Conservation (phyloP, 2,329 filamentous ascomycete genomes). For the Sodiomyces alkalinus region DNA sequence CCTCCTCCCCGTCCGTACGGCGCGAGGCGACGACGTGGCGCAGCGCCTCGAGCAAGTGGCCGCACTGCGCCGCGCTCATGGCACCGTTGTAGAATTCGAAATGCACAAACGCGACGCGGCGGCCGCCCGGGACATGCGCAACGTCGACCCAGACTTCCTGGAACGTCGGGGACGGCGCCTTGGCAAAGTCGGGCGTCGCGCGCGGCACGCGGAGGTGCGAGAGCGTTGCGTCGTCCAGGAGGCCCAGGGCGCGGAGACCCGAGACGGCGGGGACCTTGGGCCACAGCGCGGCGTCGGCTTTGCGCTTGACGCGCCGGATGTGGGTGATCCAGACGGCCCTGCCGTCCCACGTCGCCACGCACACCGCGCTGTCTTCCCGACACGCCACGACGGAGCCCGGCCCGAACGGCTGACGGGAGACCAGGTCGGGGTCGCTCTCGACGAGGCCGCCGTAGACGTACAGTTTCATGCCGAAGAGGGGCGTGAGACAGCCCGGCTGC, state of each 20-base stretch:
- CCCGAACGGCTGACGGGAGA: constrained; percentile 4
- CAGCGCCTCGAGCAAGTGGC: constrained; percentile 18
- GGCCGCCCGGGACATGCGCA: constrained; percentile 10
- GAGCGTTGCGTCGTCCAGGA: constrained; percentile 11
- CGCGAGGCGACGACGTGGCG: constrained; percentile 12
- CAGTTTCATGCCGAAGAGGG: constrained; percentile 18
- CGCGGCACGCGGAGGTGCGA: constrained; percentile 4
- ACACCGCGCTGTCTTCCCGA: constrained; percentile 19
- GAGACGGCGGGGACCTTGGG: constrained; percentile 22
- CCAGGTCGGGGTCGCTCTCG: constrained; percentile 14
- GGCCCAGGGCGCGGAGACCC: constrained; percentile 17
- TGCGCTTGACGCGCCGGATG: constrained; percentile 20
- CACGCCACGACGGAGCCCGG: constrained; percentile 17
- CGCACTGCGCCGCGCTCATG: constrained; percentile 24
- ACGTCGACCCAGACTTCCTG: constrained; percentile 25
- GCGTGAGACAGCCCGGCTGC: constrained; percentile 23
- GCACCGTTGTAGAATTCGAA: constrained; percentile 28
- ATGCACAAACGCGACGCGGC: constrained; percentile 20
- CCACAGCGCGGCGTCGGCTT: constrained; percentile 21
- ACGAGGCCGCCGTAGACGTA: constrained; percentile 25
- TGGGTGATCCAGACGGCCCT: constrained; percentile 26
- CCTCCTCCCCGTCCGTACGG: too few species aligned
- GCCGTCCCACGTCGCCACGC: constrained; percentile 21
- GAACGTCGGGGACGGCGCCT: constrained; percentile 14
- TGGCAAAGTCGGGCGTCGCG: constrained; percentile 13